Evolutionary conservation across 441 rosid species (phyloP).

Genomic region (Bruguiera hainesii): DNA sequence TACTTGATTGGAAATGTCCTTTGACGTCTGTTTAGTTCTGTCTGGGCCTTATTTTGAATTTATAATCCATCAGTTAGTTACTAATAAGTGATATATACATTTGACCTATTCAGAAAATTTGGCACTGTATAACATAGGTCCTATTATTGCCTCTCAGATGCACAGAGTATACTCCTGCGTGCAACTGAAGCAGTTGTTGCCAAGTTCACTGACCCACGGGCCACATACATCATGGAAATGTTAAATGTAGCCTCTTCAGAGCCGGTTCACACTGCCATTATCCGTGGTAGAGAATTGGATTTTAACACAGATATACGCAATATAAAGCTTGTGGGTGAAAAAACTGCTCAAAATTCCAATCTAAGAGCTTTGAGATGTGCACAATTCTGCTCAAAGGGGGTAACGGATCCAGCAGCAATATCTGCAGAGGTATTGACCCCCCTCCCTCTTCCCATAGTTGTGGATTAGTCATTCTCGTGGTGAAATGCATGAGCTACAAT

Average conservation of each 20-base stretch:
- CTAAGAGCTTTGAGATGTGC: constrained; percentile 44
- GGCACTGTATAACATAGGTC: constrained; percentile 2
- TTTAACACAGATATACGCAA: constrained; percentile 39
- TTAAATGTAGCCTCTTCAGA: constrained; percentile 39
- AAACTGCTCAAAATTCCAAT: constrained; percentile 36
- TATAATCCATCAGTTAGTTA: background rate
- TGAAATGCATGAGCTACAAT: background rate
- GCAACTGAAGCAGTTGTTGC: constrained; percentile 47
- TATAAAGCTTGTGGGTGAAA: constrained; percentile 42
- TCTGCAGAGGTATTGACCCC: constrained; percentile 58
- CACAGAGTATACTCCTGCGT: constrained; percentile 39
- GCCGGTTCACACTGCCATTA: constrained; percentile 39
- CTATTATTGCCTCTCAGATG: constrained; percentile 39
- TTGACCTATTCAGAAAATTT: background rate
- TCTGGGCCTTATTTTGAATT: background rate
- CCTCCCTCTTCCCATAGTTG: constrained; percentile 1
- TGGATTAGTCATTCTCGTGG: background rate
- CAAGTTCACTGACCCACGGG: constrained; percentile 59
- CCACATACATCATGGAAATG: constrained; percentile 49
- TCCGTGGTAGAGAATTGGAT: constrained; percentile 52
- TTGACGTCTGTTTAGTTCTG: background rate
- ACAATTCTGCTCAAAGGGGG: constrained; percentile 50
- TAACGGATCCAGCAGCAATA: constrained; percentile 31
- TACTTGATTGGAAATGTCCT: background rate
- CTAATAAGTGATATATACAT: background rate